Base-by-base conservation (phyloP, 1,284 basidiomycete species). In the Puccinia hordei region DNA sequence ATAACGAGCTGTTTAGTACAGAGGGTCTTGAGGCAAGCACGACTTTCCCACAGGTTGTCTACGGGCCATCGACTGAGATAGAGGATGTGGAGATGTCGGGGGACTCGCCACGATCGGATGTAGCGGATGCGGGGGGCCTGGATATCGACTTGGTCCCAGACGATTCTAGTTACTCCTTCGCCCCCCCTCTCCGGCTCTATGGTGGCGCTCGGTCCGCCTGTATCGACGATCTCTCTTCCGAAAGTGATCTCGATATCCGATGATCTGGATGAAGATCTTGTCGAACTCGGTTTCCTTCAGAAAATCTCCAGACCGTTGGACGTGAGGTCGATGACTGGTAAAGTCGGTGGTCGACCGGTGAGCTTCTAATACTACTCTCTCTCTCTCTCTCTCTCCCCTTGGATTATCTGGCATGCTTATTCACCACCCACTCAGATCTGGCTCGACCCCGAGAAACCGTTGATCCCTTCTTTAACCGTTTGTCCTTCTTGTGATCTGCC, bases 31-130 rank as follows among this genome's bases (percentile, higher is more conserved):
- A 65, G 22, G 57, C 79, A 15, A 24, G 24, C 17, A 68, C 75
- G 3, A 19, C 13, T 8, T 55, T 68, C 13, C 33, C 30, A n/a
- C 61, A 61, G 68, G 17, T 15, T 1, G 41, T 10, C 8, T 55
- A 53, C 30, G n/a, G 17, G 27, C n/a, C 41, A n/a, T n/a, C 44
- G 30, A 71, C 17, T 46, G 17, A 6, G 30, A 19, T 61, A 1
- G 68, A 59, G 73, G 72, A 73, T 66, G 72, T 46, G 19, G 61
- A 53, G n/a, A 81, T 81, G 79, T 27, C 46, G 22, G 35, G 57
- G 9, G 72, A 81, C 51, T 81, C 79, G 8, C 79, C 79, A 17
- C 33, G 79, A 10, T 81, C 79, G 24, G 79, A 81, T 65, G 72
- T 81, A 22, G 79, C 79, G 1, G 79, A 81, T 22, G 49, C 61